These are phyloP conservation scores for Chlamydomonas asymmetrica DNA, from an alignment of 139 green algal genomes.

Conservation along the genomic window DNA sequence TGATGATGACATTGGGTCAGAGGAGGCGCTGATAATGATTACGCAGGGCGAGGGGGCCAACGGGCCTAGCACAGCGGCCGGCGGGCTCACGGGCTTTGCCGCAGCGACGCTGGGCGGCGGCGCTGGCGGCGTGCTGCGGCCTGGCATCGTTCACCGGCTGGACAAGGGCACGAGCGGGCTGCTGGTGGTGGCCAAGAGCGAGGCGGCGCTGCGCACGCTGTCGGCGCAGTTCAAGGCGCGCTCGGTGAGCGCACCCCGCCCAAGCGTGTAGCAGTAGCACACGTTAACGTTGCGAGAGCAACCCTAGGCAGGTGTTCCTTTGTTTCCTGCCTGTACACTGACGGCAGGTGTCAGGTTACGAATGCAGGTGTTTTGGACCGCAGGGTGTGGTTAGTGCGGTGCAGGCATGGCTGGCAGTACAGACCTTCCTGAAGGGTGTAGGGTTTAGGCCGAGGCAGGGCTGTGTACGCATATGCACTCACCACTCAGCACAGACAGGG, in stretches of 20 bases:
- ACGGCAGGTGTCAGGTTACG: neutral
- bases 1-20: neutral
- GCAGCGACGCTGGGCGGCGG: neutral
- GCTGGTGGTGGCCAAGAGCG: slow-evolving; percentile 92
- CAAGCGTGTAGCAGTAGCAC: neutral
- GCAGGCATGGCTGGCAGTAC: too few relatives aligned
- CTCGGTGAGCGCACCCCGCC: slow-evolving; percentile 53
- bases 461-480: too few relatives aligned
- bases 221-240: slow-evolving; percentile 85
- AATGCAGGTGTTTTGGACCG: neutral
- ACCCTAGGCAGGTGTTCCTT: neutral
- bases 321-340: too few relatives aligned
- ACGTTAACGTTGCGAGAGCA: too few relatives aligned
- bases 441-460: too few relatives aligned
- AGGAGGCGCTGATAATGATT: neutral
- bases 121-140: slow-evolving; percentile 61
- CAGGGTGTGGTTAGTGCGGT: too few relatives aligned
- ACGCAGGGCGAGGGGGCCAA: neutral
- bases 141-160: slow-evolving; percentile 97
- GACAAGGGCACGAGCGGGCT: slow-evolving; percentile 93
- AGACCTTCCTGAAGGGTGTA: too few relatives aligned
- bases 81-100: neutral
- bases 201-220: slow-evolving; percentile 46
- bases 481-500: too few relatives aligned
- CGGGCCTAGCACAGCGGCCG: neutral